A percentile compares a stretch with the other conserved stretches of the same genome.
phyloP scores from a whole-genome alignment of 345 rosid species.

The Xanthoceras sorbifolium region DNA sequence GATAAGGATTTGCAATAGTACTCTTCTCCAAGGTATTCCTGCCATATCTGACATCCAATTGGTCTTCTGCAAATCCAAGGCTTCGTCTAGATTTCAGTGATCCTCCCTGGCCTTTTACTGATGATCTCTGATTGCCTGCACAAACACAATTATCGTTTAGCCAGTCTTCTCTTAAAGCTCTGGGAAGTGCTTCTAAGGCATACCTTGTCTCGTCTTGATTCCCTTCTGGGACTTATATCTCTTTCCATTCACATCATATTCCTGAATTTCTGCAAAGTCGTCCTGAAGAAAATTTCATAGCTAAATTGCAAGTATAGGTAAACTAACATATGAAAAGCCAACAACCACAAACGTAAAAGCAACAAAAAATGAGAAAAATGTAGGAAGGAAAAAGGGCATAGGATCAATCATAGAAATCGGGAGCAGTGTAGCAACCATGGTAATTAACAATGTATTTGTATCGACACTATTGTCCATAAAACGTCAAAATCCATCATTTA shows the following conservation, averaged over 20 bases:
- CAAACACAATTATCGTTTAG: conserved; percentile 25
- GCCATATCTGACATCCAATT: conserved; percentile 27
- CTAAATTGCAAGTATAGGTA: neutral
- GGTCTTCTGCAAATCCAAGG: conserved; percentile 30
- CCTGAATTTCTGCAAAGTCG: conserved; percentile 71
- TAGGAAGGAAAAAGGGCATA: neutral
- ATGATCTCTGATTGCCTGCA: conserved; percentile 46
- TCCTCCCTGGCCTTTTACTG: conserved; percentile 30
- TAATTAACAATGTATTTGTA: neutral
- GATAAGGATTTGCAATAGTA: conserved; percentile 17
- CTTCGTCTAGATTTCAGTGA: conserved; percentile 27
- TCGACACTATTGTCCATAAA: neutral
- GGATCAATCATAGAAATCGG: neutral
- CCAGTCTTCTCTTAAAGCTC: conserved; percentile 4
- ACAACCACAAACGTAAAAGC: neutral
- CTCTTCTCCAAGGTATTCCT: conserved; percentile 29
- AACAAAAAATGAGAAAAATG: neutral
- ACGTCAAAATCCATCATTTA: neutral
- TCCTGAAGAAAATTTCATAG: conserved; percentile 47
- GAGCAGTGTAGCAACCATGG: neutral
- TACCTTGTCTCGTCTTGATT: conserved; percentile 44
- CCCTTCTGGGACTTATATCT: conserved; percentile 48
- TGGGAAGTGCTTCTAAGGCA: neutral
- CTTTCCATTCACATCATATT: conserved; percentile 50
- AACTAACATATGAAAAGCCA: no score